A percentile compares a stretch with the other conserved stretches of the same genome.
phyloP scores from a whole-genome alignment of 2,329 filamentous ascomycete genomes.

The Penicillium sp. region DNA sequence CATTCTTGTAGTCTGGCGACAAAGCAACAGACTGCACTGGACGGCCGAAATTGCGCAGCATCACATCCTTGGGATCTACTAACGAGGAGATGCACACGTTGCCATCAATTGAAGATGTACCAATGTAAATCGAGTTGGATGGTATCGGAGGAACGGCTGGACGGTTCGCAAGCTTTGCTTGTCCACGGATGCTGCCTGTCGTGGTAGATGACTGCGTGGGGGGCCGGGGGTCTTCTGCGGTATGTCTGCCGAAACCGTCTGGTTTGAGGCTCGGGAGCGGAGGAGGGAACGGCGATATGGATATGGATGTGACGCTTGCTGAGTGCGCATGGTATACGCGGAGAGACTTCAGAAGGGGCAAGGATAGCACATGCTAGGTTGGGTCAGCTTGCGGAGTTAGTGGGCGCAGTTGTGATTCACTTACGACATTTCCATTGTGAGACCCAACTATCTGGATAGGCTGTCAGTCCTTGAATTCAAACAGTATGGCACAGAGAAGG shows the following conservation, averaged over 20 bases:
- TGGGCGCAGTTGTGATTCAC: constrained; percentile 33
- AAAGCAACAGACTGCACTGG: constrained; percentile 89
- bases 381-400: constrained; percentile 16
- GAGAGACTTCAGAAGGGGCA: constrained; percentile 78
- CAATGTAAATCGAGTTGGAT: constrained; percentile 90
- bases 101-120: constrained; percentile 91
- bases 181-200: constrained; percentile 34
- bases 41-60: constrained; percentile 87
- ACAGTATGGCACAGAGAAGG: constrained; percentile 14
- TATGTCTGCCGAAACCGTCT: constrained; percentile 37
- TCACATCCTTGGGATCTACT: constrained; percentile 84
- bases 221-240: constrained; percentile 29
- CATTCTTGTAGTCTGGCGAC: constrained; percentile 92
- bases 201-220: constrained; percentile 28
- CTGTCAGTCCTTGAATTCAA: constrained; percentile 31
- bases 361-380: constrained; percentile 74
- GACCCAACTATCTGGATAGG: constrained; percentile 76
- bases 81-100: constrained; percentile 91
- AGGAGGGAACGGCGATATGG: constrained; percentile 82
- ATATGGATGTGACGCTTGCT: constrained; percentile 85
- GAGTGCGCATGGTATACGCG: constrained; percentile 90
- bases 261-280: constrained; percentile 50
- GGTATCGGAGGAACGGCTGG: constrained; percentile 66
- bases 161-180: constrained; percentile 25
- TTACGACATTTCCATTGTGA: constrained; percentile 93